Evolutionary conservation across 805 yeast genomes (phyloP).

Genomic region (Metschnikowia borealis): DNA sequence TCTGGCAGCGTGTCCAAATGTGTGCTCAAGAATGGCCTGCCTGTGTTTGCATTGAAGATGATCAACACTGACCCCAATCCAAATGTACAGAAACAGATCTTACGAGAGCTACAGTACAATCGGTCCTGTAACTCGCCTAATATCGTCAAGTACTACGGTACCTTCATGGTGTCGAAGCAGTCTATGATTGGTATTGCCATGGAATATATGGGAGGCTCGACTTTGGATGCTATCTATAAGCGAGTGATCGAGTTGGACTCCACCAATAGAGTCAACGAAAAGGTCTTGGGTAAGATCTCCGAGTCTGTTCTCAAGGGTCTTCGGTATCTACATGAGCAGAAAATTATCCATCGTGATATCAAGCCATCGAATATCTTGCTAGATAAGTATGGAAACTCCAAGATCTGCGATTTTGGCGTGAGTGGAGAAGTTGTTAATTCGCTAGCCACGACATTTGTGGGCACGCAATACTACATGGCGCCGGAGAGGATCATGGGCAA

Average conservation of each 20-base stretch:
- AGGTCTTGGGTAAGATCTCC: constrained; percentile 86
- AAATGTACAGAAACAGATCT: constrained; percentile 82
- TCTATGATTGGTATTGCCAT: constrained; percentile 89
- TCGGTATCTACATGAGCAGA: constrained; percentile 80
- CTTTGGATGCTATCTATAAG: constrained; percentile 87
- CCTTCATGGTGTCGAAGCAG: constrained; percentile 71
- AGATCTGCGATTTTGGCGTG: constrained; percentile 95
- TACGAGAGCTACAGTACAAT: constrained; percentile 87
- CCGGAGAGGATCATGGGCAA: constrained; percentile 96
- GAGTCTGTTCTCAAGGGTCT: constrained; percentile 81
- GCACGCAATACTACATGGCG: constrained; percentile 97
- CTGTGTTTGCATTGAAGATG: constrained; percentile 78
- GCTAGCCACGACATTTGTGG: constrained; percentile 93
- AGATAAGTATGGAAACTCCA: constrained; percentile 74
- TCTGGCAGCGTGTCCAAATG: constrained; percentile 91
- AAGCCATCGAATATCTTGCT: constrained; percentile 91
- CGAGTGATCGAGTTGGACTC: constrained; percentile 56
- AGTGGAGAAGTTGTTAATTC: constrained; percentile 96
- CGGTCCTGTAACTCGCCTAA: constrained; percentile 75
- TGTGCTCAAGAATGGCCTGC: constrained; percentile 50
- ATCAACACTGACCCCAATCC: constrained; percentile 77
- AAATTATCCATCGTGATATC: constrained; percentile 91
- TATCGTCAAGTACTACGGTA: constrained; percentile 91
- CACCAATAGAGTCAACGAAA: constrained; percentile 88
- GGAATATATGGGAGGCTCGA: constrained; percentile 96